Percentiles rank a stretch among this genome's conserved stretches.
Evolutionary conservation across 257 asterid species (phyloP).

Genomic region (Anisodus tanguticus): DNA sequence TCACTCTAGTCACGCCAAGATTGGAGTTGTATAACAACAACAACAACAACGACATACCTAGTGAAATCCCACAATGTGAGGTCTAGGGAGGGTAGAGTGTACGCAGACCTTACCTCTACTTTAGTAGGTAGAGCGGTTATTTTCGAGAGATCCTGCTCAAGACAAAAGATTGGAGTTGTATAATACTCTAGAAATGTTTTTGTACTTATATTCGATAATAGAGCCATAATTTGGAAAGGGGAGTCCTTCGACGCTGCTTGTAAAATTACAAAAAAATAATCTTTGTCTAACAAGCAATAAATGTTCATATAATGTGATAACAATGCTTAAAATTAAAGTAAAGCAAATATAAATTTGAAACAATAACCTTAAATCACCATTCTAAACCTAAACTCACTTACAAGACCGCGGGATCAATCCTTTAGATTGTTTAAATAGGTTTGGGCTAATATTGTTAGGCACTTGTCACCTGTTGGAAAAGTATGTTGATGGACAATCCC

Average conservation of each 20-base stretch:
- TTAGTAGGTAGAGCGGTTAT: too few species aligned
- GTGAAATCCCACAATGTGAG: too few species aligned
- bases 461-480: neutral
- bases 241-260: neutral
- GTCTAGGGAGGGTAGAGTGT: too few species aligned
- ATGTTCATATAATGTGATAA: neutral
- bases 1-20: constrained; percentile 29
- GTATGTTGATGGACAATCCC: neutral
- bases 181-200: neutral
- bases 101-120: too few species aligned
- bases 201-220: neutral
- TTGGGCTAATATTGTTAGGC: neutral
- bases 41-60: too few species aligned
- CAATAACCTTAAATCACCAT: neutral
- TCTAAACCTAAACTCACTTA: neutral
- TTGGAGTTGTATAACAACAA: neutral
- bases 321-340: neutral
- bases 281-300: neutral
- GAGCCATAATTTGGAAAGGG: neutral
- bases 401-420: neutral
- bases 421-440: too few species aligned
- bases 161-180: constrained; percentile 8
- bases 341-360: neutral
- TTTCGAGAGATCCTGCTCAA: too few species aligned
- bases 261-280: neutral